Percentiles rank a stretch among this genome's conserved stretches.
phyloP scores from a whole-genome alignment of 768 basidiomycete genomes.

The Scleroderma citrinum region DNA sequence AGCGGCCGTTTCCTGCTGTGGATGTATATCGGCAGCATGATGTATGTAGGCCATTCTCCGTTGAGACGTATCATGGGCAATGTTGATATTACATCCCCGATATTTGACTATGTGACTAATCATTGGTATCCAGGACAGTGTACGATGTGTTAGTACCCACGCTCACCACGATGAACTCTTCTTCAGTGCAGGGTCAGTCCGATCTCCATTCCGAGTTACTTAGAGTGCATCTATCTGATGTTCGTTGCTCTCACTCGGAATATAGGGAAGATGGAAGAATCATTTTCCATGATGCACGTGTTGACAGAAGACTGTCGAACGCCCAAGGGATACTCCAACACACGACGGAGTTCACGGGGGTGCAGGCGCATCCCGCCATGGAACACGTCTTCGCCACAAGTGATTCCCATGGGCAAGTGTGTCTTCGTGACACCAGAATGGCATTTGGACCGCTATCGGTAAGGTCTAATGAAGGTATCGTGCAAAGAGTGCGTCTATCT shows the following conservation, averaged over 20 bases:
- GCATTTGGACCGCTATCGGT: conserved; percentile 52
- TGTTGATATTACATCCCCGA: background rate
- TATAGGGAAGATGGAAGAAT: conserved; percentile 68
- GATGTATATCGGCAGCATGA: conserved; percentile 28
- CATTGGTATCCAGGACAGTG: conserved; percentile 44
- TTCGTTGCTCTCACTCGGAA: conserved; percentile 1
- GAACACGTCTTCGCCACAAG: conserved; percentile 66
- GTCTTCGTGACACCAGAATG: conserved; percentile 68
- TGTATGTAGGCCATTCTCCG: conserved; percentile 16
- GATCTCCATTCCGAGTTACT: background rate
- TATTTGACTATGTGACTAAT: background rate
- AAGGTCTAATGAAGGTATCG: conserved; percentile 46
- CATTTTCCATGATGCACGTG: conserved; percentile 55
- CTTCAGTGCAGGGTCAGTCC: conserved; percentile 56
- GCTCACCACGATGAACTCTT: conserved; percentile 63
- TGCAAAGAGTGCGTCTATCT: conserved; percentile 39
- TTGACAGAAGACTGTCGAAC: conserved; percentile 25
- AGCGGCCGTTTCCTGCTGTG: conserved; percentile 12
- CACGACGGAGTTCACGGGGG: conserved; percentile 52
- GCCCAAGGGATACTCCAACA: conserved; percentile 51
- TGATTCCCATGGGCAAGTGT: conserved; percentile 52
- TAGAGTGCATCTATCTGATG: conserved; percentile 10
- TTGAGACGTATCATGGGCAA: conserved; percentile 5
- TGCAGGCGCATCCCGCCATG: conserved; percentile 62
- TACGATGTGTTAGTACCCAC: conserved; percentile 62